Evolutionary conservation across 495 filamentous ascomycete species (phyloP).

Genomic region (Poronia punctata): DNA sequence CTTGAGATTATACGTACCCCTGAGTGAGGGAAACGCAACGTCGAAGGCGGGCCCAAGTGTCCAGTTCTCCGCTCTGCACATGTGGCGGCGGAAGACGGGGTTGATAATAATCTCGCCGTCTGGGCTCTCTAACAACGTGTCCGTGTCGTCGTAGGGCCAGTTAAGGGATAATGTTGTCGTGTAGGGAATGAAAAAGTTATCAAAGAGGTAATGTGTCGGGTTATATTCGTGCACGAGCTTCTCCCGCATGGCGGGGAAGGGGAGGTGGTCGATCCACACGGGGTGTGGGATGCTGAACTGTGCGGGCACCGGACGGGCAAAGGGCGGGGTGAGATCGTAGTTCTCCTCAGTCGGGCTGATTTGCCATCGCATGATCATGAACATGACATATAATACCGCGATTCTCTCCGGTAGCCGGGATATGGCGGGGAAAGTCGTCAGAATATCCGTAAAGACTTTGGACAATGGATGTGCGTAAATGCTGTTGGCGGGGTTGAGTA

Average conservation of each 20-base stretch:
- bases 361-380: constrained; percentile 77
- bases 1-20: constrained; percentile 43
- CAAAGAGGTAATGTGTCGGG: constrained; percentile 46
- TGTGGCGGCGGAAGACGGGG: constrained; percentile 70
- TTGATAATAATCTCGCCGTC: constrained; percentile 63
- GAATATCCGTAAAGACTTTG: constrained; percentile 75
- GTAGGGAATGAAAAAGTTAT: constrained; percentile 74
- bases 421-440: constrained; percentile 66
- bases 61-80: constrained; percentile 66
- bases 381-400: constrained; percentile 74
- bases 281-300: constrained; percentile 62
- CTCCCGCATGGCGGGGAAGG: constrained; percentile 69
- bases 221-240: constrained; percentile 45
- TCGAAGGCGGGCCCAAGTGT: constrained; percentile 64
- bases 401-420: constrained; percentile 64
- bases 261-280: constrained; percentile 70
- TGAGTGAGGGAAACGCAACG: constrained; percentile 52
- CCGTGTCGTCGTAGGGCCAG: constrained; percentile 68
- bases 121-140: constrained; percentile 49
- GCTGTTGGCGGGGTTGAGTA: constrained; percentile 59
- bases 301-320: constrained; percentile 52
- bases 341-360: constrained; percentile 67
- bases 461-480: constrained; percentile 64
- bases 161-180: constrained; percentile 64
- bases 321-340: constrained; percentile 63